Conservation (phyloP, 371 early-diverging fungal species). For the Rhizomucor pusillus region DNA sequence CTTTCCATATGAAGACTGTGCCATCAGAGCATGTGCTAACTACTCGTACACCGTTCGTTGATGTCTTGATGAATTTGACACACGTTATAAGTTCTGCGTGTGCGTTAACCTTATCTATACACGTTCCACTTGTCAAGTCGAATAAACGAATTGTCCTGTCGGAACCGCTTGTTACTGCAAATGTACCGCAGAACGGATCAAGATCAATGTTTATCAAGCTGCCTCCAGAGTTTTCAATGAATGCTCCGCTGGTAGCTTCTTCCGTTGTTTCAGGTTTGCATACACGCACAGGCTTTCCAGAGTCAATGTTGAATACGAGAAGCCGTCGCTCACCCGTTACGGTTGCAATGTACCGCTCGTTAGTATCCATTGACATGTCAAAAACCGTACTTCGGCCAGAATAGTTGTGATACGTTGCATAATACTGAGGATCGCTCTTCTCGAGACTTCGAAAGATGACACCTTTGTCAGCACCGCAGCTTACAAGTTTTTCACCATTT, state of each 20-base stretch:
- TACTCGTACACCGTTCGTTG: conserved; percentile 50
- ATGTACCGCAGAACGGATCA: conserved; percentile 72
- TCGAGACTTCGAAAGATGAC: conserved; percentile 64
- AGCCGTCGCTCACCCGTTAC: conserved; percentile 74
- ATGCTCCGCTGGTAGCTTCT: conserved; percentile 45
- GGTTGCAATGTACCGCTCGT: conserved; percentile 55
- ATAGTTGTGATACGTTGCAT: conserved; percentile 66
- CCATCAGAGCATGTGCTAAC: conserved; percentile 80
- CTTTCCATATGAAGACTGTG: conserved; percentile 75
- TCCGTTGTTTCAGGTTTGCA: conserved; percentile 61
- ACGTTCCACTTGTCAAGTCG: conserved; percentile 65
- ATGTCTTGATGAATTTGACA: conserved; percentile 57
- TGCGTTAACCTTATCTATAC: conserved; percentile 62
- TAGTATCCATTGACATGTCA: conserved; percentile 67
- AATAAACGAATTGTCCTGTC: conserved; percentile 77
- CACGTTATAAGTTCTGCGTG: conserved; percentile 81
- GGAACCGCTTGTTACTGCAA: conserved; percentile 68
- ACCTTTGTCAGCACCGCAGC: conserved; percentile 86
- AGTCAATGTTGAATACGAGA: conserved; percentile 57
- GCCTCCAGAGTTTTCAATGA: conserved; percentile 52
- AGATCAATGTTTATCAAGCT: conserved; percentile 64
- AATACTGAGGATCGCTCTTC: conserved; percentile 14
- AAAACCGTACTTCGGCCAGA: conserved; percentile 74
- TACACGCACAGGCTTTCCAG: conserved; percentile 66
- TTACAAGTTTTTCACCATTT: conserved; percentile 65